Base-by-base conservation (phyloP, 2,329 filamentous ascomycete genomes). In the Aschersonia sp. region DNA sequence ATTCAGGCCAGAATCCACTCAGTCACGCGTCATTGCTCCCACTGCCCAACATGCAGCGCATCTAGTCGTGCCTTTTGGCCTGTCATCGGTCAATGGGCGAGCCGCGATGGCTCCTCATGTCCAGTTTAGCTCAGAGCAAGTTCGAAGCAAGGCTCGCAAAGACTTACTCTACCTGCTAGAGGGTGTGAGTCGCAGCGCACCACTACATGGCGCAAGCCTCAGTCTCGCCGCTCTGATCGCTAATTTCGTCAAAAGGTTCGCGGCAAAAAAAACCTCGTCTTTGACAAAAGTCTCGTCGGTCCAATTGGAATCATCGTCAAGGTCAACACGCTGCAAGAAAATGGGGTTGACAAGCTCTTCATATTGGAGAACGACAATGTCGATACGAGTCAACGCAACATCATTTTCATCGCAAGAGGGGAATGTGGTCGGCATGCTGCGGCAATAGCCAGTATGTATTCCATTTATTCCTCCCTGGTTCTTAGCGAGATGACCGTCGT, bases 321-420 rank as follows among this genome's bases (percentile, higher is more conserved):
- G 64, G 94, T 96, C 60, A 90, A 90, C 29, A 90, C 86, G 8
- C 76, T 96, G 12, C 87, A 97, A 62, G 92, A 98, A 60, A 96
- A 97, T 69, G 94, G 94, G 32, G 89, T 98, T 56, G 89, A 97
- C 66, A 94, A 94, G 65, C 87, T 96, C 55, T 98, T 97, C 71
- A 84, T 96, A 60, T 73, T 98, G 44, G 92, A 98, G 66, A 97
- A 96, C 67, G 79, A 84, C 60, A 97, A 98, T 67, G 83, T 88
- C 64, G 90, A 97, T 66, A 85, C 87, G 14, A 94, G 84, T 59
- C 92, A 97, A 68, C 82, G 86, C 60, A 98, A 96, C 72, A 80
- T 98, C 53, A 78, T 98, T 55, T 98, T 97, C 68, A 78, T 98
- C 56, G 85, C 88, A 14, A 78, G 89, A 59, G 90, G 88, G 52